phyloP scores from a whole-genome alignment of 192 early-diverging fungal species.

The Paraglomus brasilianum region DNA sequence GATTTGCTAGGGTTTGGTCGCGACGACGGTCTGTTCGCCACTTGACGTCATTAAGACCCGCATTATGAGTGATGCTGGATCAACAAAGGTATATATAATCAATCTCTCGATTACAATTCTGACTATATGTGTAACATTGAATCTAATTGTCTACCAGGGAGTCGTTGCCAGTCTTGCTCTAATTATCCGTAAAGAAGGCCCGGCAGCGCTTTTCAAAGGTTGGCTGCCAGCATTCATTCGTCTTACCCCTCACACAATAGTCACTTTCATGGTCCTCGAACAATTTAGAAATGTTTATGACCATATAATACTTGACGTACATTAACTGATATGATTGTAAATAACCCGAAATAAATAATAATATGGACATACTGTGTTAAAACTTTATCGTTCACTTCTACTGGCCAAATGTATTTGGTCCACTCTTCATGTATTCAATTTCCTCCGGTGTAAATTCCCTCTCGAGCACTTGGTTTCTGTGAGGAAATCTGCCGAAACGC shows the following conservation, averaged over 20 bases:
- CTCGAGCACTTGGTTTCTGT: slow-evolving; percentile 54
- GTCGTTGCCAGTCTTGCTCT: slow-evolving; percentile 39
- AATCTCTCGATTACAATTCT: not conserved
- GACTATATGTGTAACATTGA: not conserved
- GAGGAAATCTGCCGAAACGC: slow-evolving; percentile 63
- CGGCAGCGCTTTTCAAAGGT: slow-evolving; percentile 73
- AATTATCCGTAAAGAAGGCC: slow-evolving; percentile 64
- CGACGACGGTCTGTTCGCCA: slow-evolving; percentile 74
- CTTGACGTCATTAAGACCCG: slow-evolving; percentile 85
- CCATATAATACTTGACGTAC: not conserved
- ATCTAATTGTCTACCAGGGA: not conserved
- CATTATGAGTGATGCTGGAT: slow-evolving; percentile 71
- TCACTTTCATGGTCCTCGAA: slow-evolving; percentile 82
- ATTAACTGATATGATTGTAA: not conserved
- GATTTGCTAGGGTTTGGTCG: slow-evolving; percentile 59
- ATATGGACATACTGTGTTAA: too few species aligned
- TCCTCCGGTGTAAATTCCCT: slow-evolving; percentile 57
- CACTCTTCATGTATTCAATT: slow-evolving; percentile 39
- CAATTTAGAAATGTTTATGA: slow-evolving; percentile 53
- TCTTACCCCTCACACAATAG: slow-evolving; percentile 80
- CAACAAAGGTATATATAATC: slow-evolving; percentile 37
- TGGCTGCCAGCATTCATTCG: slow-evolving; percentile 82
- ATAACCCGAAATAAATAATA: slow-evolving; percentile 7
- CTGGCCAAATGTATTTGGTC: slow-evolving; percentile 17
- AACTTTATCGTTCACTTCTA: not conserved